These are phyloP conservation scores for Rhizophlyctis rosea DNA, from an alignment of 192 early-diverging fungal species.

Conservation along the genomic window DNA sequence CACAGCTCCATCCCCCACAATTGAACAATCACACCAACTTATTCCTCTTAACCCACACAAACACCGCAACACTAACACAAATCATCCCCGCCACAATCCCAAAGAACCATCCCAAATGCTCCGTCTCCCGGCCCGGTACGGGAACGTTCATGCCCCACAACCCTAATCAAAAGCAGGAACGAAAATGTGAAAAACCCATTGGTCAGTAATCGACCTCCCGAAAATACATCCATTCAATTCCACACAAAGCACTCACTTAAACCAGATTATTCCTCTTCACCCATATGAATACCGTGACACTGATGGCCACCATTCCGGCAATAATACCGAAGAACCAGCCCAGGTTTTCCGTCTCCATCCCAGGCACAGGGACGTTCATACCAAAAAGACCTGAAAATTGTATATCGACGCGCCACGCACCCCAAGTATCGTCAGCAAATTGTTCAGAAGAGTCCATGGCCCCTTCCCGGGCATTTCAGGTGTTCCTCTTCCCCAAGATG, in stretches of 20 bases:
- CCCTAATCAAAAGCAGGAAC: conserved; percentile 14
- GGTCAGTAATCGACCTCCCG: background rate
- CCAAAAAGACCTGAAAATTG: conserved; percentile 32
- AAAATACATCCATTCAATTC: no score
- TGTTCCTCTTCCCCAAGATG: no score
- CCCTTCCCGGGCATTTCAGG: no score
- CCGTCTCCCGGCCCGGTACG: conserved; percentile 48
- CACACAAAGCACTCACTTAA: conserved; percentile 5
- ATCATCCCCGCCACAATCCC: conserved; percentile 36
- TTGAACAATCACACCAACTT: conserved; percentile 17
- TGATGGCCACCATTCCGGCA: conserved; percentile 25
- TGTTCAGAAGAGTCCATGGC: no score
- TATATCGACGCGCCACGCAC: no score
- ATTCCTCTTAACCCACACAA: conserved; percentile 13
- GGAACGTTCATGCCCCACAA: conserved; percentile 50
- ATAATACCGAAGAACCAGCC: conserved; percentile 48
- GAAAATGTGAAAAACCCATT: background rate
- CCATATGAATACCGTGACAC: conserved; percentile 18
- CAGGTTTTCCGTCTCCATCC: conserved; percentile 36
- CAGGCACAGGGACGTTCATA: conserved; percentile 51
- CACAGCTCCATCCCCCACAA: no score
- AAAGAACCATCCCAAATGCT: conserved; percentile 41
- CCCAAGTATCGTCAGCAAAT: no score
- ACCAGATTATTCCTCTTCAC: conserved; percentile 13
- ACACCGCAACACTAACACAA: conserved; percentile 20